These are phyloP conservation scores for Hyphodiscus hymeniophilus DNA, from an alignment of 495 filamentous ascomycete genomes.

Conservation along the genomic window DNA sequence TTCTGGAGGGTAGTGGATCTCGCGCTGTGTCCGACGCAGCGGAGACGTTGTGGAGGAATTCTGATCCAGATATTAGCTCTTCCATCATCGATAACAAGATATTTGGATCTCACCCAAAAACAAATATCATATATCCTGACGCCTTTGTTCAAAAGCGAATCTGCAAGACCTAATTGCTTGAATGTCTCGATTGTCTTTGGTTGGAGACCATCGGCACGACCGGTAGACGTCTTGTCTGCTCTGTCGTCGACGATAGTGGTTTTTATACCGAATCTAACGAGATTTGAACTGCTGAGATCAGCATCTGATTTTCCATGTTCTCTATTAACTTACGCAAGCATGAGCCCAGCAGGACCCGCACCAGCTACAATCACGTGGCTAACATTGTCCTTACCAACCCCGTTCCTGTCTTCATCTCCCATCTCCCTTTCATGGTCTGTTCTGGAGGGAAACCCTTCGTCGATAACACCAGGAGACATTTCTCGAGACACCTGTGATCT, in stretches of 20 bases:
- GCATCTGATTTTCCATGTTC: not conserved
- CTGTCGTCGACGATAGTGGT: conserved; percentile 30
- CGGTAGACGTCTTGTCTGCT: conserved; percentile 43
- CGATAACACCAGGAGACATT: not conserved
- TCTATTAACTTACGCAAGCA: conserved; percentile 49
- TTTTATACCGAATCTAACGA: conserved; percentile 50
- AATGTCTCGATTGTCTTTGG: conserved; percentile 62
- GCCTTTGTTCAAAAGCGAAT: conserved; percentile 50
- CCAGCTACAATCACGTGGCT: conserved; percentile 54
- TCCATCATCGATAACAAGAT: not conserved
- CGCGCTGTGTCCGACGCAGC: conserved; percentile 41
- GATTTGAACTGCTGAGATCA: conserved; percentile 41
- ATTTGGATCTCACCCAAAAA: conserved; percentile 51
- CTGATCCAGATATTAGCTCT: conserved; percentile 17
- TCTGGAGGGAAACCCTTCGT: not conserved
- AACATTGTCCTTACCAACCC: not conserved
- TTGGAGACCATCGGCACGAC: conserved; percentile 47
- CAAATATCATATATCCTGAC: conserved; percentile 63
- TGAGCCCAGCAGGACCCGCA: conserved; percentile 61
- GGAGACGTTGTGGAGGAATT: conserved; percentile 37
- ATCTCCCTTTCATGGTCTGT: not conserved
- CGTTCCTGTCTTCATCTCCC: not conserved
- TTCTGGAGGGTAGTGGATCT: conserved; percentile 46
- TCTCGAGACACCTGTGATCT: not conserved
- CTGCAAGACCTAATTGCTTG: conserved; percentile 59